phyloP scores from a whole-genome alignment of 1,284 basidiomycete species.

The Pseudozyma flocculosa region DNA sequence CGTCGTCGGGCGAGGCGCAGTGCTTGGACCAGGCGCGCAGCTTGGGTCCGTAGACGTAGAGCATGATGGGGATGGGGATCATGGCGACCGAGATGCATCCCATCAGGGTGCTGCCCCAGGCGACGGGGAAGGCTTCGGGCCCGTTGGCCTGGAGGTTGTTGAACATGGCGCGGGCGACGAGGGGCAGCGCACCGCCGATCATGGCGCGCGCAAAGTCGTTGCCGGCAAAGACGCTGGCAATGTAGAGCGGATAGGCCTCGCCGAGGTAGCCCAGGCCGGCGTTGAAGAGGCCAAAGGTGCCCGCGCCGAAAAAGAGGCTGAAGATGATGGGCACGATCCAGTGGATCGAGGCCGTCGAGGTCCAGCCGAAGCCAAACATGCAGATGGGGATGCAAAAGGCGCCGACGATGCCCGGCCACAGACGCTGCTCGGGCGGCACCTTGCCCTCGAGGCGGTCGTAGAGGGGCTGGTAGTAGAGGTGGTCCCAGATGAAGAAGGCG shows the following conservation, averaged over 20 bases:
- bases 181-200: conserved; percentile 40
- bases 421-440: conserved; percentile 40
- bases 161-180: conserved; percentile 40
- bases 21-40: conserved; percentile 38
- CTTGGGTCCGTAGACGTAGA: conserved; percentile 43
- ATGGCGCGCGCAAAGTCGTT: conserved; percentile 42
- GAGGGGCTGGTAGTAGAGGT: conserved; percentile 19
- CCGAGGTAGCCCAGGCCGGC: conserved; percentile 30
- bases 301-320: conserved; percentile 26
- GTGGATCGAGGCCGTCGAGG: conserved; percentile 33
- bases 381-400: conserved; percentile 51
- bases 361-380: conserved; percentile 52
- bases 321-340: conserved; percentile 46
- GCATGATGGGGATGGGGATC: conserved; percentile 34
- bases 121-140: conserved; percentile 37
- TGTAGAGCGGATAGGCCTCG: conserved; percentile 36
- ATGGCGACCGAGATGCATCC: conserved; percentile 39
- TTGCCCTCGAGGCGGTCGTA: conserved; percentile 23
- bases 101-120: conserved; percentile 39
- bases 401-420: conserved; percentile 33
- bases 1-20: background rate
- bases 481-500: conserved; percentile 20
- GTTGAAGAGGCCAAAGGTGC: conserved; percentile 44
- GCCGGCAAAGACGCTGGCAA: conserved; percentile 36
- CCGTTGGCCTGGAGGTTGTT: conserved; percentile 40